Percentiles rank a stretch among this genome's conserved stretches.
These are phyloP conservation scores for Dimargaris verticillata DNA, from an alignment of 192 early-diverging fungal species.

Conservation along the genomic window DNA sequence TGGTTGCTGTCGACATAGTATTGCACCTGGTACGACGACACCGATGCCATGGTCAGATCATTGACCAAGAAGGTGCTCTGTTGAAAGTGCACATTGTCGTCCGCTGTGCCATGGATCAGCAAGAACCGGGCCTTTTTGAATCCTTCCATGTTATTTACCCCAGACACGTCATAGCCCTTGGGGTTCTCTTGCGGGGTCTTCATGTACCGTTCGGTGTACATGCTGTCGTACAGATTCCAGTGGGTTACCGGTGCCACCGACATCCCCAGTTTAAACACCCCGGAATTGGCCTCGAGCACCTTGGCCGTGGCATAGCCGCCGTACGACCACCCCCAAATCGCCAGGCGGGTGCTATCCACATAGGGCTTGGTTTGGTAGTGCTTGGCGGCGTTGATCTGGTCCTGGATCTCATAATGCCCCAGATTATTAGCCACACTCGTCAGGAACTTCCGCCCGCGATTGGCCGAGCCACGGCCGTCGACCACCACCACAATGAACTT, in stretches of 20 bases:
- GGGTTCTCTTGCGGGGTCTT: constrained; percentile 63
- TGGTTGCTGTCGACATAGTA: constrained; percentile 86
- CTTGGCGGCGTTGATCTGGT: constrained; percentile 73
- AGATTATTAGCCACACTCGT: constrained; percentile 55
- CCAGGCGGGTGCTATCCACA: constrained; percentile 62
- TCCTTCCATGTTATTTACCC: constrained; percentile 61
- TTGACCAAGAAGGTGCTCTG: constrained; percentile 68
- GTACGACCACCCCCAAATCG: constrained; percentile 96
- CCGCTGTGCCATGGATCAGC: constrained; percentile 79
- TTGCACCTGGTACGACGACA: constrained; percentile 71
- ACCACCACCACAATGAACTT: constrained; percentile 55
- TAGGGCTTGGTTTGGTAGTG: constrained; percentile 44
- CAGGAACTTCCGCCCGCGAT: constrained; percentile 67
- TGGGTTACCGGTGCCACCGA: constrained; percentile 93
- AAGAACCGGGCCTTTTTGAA: constrained; percentile 67
- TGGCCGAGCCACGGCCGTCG: constrained; percentile 83
- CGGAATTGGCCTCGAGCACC: constrained; percentile 65
- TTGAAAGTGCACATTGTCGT: constrained; percentile 88
- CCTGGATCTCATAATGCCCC: constrained; percentile 68
- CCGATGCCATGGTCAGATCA: constrained; percentile 47
- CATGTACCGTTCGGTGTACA: constrained; percentile 98
- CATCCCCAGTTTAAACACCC: constrained; percentile 70
- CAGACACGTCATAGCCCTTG: constrained; percentile 59
- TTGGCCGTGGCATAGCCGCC: constrained; percentile 81
- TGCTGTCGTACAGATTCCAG: constrained; percentile 74